Conservation (phyloP, 1,284 basidiomycete genomes). For the Filobasidium uniguttulatum region DNA sequence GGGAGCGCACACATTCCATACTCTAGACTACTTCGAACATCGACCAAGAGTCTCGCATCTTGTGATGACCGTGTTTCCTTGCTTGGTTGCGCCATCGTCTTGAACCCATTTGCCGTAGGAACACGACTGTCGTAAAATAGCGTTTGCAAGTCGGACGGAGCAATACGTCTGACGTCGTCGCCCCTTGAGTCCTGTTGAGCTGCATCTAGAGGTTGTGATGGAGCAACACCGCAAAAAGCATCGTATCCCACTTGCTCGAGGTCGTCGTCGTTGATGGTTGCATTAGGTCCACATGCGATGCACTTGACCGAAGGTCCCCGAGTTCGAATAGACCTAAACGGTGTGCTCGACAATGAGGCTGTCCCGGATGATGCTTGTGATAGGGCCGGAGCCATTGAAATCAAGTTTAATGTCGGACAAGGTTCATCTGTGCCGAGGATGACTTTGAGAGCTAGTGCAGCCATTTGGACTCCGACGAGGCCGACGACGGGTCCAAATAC, state of each 20-base stretch:
- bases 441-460: constrained; percentile 74
- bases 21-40: constrained; percentile 69
- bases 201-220: too few species aligned
- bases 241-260: constrained; percentile 48
- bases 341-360: constrained; percentile 42
- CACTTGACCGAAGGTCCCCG: constrained; percentile 42
- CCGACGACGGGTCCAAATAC: constrained; percentile 84
- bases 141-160: too few species aligned
- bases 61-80: too few species aligned
- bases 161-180: too few species aligned
- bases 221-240: constrained; percentile 57
- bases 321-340: constrained; percentile 70
- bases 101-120: too few species aligned
- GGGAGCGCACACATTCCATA: constrained; percentile 76
- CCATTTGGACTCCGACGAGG: constrained; percentile 81
- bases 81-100: too few species aligned
- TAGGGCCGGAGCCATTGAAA: constrained; percentile 53
- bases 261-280: constrained; percentile 19
- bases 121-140: too few species aligned
- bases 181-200: too few species aligned
- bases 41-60: too few species aligned
- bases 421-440: constrained; percentile 52
- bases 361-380: not conserved
- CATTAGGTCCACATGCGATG: constrained; percentile 24
- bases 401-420: constrained; percentile 45